Evolutionary conservation across 805 yeast genomes (phyloP).

Genomic region (Candida ficus): DNA sequence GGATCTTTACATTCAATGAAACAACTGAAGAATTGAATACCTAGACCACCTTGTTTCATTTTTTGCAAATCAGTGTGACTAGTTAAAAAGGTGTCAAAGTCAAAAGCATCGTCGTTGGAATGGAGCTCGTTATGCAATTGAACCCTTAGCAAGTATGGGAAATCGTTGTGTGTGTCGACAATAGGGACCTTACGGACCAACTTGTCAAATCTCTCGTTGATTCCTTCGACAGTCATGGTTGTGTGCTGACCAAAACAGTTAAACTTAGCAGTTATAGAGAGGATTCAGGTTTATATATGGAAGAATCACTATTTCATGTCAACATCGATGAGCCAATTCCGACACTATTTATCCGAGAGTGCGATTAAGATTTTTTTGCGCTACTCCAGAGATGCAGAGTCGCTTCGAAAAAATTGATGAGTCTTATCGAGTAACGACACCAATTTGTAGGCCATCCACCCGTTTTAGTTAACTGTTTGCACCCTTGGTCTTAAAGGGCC

Average conservation of each 20-base stretch:
- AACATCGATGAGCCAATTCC: background rate
- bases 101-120: slow-evolving; percentile 27
- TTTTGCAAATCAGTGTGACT: slow-evolving; percentile 41
- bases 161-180: slow-evolving; percentile 45
- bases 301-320: background rate
- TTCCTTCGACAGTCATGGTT: slow-evolving; percentile 6
- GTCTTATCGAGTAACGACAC: no score
- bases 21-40: slow-evolving; percentile 47
- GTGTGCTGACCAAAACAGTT: background rate
- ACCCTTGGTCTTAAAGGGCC: no score
- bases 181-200: slow-evolving; percentile 30
- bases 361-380: no score
- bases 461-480: no score
- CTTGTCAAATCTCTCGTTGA: slow-evolving; percentile 16
- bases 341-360: no score
- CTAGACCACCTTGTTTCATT: slow-evolving; percentile 39
- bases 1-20: slow-evolving; percentile 42
- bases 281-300: background rate
- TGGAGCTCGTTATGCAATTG: slow-evolving; percentile 41
- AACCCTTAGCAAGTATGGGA: slow-evolving; percentile 43
- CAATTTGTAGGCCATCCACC: no score
- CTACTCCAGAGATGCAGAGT: no score
- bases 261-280: background rate
- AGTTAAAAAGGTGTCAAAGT: slow-evolving; percentile 35
- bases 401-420: no score